Evolutionary conservation across 495 filamentous ascomycete species (phyloP), one percentile per base, ranked within the genome.

Genomic region (Aspergillus asperescens): DNA sequence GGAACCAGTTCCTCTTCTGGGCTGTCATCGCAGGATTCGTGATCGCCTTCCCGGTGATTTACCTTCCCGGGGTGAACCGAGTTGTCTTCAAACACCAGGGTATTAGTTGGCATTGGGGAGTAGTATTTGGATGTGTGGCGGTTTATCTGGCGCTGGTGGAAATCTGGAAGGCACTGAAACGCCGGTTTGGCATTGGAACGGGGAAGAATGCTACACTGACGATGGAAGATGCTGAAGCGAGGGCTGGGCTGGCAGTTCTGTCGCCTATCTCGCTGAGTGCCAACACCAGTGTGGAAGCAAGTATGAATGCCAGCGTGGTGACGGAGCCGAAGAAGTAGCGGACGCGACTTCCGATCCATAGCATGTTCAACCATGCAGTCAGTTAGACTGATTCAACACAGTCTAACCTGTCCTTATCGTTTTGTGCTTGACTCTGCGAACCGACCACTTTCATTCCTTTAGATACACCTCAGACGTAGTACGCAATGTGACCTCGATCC

Each of bases 1-100:
- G 74, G 16, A 90, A 90, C 69, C 73, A 73, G 22, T 88, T 90
- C 62, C 71, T 90, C 20, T 89, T 90, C 74, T 89, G 77, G 77
- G 76, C 84, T 31, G 82, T 90, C 16, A 68, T 84, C 29, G 72
- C 84, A 22, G 87, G 85, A 7, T 81, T 80, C 37, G 32, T 87
- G 16, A 78, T 79, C 56, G 80, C 87, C 4, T 89, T 89, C 58
- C 85, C 86, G 0, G 79, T 83, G 4, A 78, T 90, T 0, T 89
- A 90, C 59, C 84, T 90, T 27, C 87, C 87, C 0, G 77, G 73
- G 13, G 65, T 90, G 22, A 89, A 89, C 65, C 72, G 62, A 1
- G 62, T 73, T 7, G 85, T 90, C 3, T 90, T 90, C 76, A 88
- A 87, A 65, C 87, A 90, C 62, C 75, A 69, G n/a, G 70, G 73